Percentiles rank a stretch among this genome's conserved stretches.
Conservation (phyloP, 2,329 filamentous ascomycete species). For the Clonostachys rosea region DNA sequence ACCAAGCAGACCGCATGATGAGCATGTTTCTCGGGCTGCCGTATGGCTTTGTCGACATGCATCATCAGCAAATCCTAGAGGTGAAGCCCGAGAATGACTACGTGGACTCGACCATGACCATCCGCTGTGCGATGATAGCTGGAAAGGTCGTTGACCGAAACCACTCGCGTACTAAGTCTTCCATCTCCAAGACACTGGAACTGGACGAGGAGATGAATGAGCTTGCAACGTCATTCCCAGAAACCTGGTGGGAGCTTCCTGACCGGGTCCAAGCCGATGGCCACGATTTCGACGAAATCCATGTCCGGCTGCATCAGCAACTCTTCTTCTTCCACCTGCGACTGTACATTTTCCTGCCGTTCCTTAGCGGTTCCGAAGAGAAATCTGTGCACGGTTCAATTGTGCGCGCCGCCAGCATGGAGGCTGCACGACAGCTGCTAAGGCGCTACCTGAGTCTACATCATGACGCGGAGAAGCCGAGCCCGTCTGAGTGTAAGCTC, state of each 20-base stretch:
- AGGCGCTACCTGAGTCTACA: constrained; percentile 23
- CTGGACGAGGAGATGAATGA: constrained; percentile 34
- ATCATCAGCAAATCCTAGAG: neutral
- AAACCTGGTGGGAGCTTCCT: constrained; percentile 20
- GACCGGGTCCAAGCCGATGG: constrained; percentile 1
- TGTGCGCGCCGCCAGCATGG: constrained; percentile 7
- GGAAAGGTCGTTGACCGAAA: constrained; percentile 36
- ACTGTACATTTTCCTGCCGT: constrained; percentile 36
- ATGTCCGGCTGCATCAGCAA: constrained; percentile 21
- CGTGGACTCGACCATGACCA: constrained; percentile 6
- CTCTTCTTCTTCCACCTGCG: constrained; percentile 36
- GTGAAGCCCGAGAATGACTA: constrained; percentile 3
- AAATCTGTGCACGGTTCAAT: constrained; percentile 10
- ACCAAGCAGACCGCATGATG: constrained; percentile 30
- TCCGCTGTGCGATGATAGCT: constrained; percentile 23
- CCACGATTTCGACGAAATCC: constrained; percentile 6
- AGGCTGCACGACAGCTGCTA: constrained; percentile 7
- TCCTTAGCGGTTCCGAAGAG: constrained; percentile 21
- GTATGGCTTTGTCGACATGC: constrained; percentile 7
- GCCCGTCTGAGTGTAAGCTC: constrained; percentile 37
- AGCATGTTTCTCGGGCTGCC: constrained; percentile 35
- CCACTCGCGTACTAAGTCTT: constrained; percentile 24
- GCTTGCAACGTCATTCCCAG: constrained; percentile 24
- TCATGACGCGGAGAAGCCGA: constrained; percentile 14
- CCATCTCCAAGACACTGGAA: constrained; percentile 24